These are phyloP conservation scores for Fusarium zealandicum DNA, from an alignment of 2,329 filamentous ascomycete species.

Conservation along the genomic window DNA sequence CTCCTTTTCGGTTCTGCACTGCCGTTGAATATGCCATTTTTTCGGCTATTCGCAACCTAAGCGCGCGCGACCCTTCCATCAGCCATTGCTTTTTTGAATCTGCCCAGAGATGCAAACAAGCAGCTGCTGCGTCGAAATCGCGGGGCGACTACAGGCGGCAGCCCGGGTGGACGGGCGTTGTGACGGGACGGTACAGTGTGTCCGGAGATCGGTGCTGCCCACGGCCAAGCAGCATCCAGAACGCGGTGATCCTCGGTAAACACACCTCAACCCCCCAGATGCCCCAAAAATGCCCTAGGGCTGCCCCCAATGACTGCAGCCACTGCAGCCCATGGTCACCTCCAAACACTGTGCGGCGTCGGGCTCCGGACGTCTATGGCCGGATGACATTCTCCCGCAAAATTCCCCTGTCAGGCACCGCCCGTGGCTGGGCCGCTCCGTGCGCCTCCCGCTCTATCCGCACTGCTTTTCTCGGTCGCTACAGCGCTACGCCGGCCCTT, in stretches of 20 bases:
- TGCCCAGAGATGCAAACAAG: background rate
- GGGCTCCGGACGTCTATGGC: constrained; percentile 25
- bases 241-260: constrained; percentile 37
- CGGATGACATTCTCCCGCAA: constrained; percentile 22
- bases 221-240: too few relatives aligned
- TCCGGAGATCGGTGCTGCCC: constrained; percentile 22
- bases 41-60: constrained; percentile 7
- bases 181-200: constrained; percentile 22
- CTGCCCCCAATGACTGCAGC: constrained; percentile 29
- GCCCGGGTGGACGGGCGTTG: constrained; percentile 24
- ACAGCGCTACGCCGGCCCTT: constrained; percentile 23
- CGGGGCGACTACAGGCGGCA: constrained; percentile 25
- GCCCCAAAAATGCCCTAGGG: constrained; percentile 24
- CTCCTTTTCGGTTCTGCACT: constrained; percentile 18
- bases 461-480: constrained; percentile 34
- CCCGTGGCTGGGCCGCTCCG: constrained; percentile 33
- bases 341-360: constrained; percentile 35
- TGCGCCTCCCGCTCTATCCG: constrained; percentile 17
- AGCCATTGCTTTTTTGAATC: constrained; percentile 1
- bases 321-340: constrained; percentile 28
- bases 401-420: constrained; percentile 13
- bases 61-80: constrained; percentile 6
- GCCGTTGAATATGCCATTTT: background rate
- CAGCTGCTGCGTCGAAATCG: constrained; percentile 13
- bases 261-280: constrained; percentile 23